phyloP scores from a whole-genome alignment of 148 eudicot species.

The Cornus florida region DNA sequence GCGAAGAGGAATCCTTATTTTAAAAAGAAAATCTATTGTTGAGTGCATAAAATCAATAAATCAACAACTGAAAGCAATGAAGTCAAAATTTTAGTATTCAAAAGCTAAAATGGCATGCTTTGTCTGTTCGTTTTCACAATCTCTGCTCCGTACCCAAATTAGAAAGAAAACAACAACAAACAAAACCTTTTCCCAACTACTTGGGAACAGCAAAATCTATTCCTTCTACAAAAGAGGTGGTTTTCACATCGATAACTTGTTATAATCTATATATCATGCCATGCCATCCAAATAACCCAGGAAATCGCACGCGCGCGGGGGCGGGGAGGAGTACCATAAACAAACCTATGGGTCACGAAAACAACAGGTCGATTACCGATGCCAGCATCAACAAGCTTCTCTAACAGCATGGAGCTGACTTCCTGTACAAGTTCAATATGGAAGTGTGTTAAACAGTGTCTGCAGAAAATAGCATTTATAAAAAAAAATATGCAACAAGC shows the following conservation, averaged over 20 bases:
- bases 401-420: conserved; percentile 90
- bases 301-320: not conserved
- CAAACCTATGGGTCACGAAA: conserved; percentile 94
- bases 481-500: conserved; percentile 1
- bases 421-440: conserved; percentile 51
- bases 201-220: not conserved
- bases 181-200: not conserved
- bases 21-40: no score
- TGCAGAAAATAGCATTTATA: conserved; percentile 7
- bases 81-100: no score
- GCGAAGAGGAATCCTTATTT: not conserved
- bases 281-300: not conserved
- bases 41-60: no score
- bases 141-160: no score
- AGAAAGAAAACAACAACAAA: no score
- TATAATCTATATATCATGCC: not conserved
- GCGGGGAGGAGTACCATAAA: conserved; percentile 9
- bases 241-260: not conserved
- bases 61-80: no score
- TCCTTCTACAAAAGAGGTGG: not conserved
- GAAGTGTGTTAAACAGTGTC: not conserved
- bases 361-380: conserved; percentile 89
- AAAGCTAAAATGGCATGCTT: no score
- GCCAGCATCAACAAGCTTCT: conserved; percentile 91
- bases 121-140: no score